Conservation (phyloP, 176 grass and related monocot genomes). For the Zea mays region DNA sequence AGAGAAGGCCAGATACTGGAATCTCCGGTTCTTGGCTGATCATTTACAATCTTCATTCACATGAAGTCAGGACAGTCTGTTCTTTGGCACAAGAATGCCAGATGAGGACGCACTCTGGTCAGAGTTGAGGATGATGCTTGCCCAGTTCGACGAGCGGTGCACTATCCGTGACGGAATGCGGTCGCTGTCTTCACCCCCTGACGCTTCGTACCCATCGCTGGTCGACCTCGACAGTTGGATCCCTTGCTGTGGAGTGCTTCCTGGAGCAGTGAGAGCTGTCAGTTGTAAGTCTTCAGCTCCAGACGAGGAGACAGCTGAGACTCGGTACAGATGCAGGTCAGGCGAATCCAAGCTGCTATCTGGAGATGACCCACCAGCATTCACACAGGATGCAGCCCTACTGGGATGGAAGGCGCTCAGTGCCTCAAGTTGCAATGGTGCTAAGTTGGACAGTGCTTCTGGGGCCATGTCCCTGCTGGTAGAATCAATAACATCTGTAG, state of each 20-base stretch:
- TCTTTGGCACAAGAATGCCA: constrained; percentile 37
- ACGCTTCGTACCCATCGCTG: constrained; percentile 97
- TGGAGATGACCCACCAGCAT: constrained; percentile 64
- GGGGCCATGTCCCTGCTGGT: constrained; percentile 29
- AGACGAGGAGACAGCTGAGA: constrained; percentile 71
- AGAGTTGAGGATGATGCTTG: constrained; percentile 58
- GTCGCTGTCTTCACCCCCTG: constrained; percentile 95
- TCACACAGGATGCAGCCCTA: constrained; percentile 48
- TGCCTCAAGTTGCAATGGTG: constrained; percentile 93
- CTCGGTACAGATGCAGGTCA: constrained; percentile 81
- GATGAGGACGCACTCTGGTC: constrained; percentile 50
- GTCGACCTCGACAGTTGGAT: constrained; percentile 81
- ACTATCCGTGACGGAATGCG: constrained; percentile 92
- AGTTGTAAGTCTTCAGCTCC: constrained; percentile 73
- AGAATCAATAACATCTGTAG: constrained; percentile 46
- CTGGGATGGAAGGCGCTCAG: constrained; percentile 78
- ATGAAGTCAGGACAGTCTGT: constrained; percentile 46
- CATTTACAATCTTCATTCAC: constrained; percentile 49
- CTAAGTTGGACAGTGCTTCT: constrained; percentile 43
- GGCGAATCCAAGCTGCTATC: constrained; percentile 96
- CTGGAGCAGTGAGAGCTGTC: constrained; percentile 41
- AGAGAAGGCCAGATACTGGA: background rate
- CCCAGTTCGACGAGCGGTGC: constrained; percentile 92
- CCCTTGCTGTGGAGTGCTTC: constrained; percentile 57
- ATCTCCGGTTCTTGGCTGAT: background rate